Evolutionary conservation across 371 early-diverging fungal species (phyloP), one percentile per base, ranked within the genome.

Genomic region (Mucor piriformis): DNA sequence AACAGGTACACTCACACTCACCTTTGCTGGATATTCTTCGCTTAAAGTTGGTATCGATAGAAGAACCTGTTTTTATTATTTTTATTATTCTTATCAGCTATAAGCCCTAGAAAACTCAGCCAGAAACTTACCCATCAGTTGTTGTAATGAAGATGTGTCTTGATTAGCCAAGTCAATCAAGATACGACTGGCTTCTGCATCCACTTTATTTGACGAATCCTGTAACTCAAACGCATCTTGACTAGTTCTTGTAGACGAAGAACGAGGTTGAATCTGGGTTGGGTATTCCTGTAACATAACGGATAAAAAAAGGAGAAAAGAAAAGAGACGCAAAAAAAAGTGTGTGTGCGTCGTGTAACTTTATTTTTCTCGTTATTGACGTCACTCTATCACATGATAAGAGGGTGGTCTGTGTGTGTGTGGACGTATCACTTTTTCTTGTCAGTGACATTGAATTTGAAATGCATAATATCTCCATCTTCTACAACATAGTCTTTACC

Each of bases 401-500:
- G 20, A 18, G 8, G 42, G n/a, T 18, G 20, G 18, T 18, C 16
- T 23, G 53, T 35, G 35, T 34, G 35, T 34, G n/a, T 13, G 27
- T 32, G 11, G n/a, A 4, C 29, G 29, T 29, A 29, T 29, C 29
- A 29, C 29, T 29, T 53, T 24, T 60, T 60, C 25, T 60, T 60
- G 37, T 47, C 52, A 23, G 60, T 60, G 8, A 60, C 60, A 34
- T 24, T 67, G 66, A 75, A 75, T 74, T 91, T 91, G 80, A 92
- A 92, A 63, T 84, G 86, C 40, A 86, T 79, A 35, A 93, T 86
- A 67, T 93, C 99, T 6, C 99, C 99, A 77, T 98, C 97, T 69
- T 92, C 88, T 25, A 98, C 93, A 3, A 88, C 76, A 64, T 99
- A 97, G 3, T 93, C 95, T 75, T 91, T 95, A 42, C 99, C 99